Percentiles rank a stretch among this genome's conserved stretches.
These are phyloP conservation scores for Cucurbita moschata DNA, from an alignment of 306 rosid genomes.

Conservation along the genomic window DNA sequence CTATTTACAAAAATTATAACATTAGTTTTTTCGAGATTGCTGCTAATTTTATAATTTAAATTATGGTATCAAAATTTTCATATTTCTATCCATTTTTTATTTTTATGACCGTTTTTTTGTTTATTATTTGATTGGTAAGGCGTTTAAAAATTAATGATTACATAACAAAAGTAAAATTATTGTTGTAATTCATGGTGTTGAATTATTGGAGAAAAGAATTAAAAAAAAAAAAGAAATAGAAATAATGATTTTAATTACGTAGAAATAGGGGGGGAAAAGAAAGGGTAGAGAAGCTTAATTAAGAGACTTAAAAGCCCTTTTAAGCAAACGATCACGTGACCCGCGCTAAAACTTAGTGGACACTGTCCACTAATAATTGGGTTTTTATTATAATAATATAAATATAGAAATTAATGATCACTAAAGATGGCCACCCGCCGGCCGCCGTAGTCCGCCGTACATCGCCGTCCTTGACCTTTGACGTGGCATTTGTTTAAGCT, in stretches of 20 bases:
- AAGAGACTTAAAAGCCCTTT: constrained; percentile 1
- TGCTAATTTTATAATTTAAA: background rate
- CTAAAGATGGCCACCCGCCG: constrained; percentile 1
- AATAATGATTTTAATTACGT: background rate
- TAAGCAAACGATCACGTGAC: constrained; percentile 20
- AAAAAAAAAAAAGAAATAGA: too few relatives aligned
- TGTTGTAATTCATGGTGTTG: background rate
- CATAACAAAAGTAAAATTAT: background rate
- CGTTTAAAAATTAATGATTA: background rate
- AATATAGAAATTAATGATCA: background rate
- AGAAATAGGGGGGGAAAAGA: background rate
- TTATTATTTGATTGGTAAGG: background rate
- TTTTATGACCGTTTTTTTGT: background rate
- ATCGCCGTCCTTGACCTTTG: constrained; percentile 11
- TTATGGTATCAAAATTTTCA: too few relatives aligned
- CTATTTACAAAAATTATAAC: background rate
- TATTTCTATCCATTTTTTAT: too few relatives aligned
- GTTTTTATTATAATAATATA: constrained; percentile 3
- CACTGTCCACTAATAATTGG: constrained; percentile 26
- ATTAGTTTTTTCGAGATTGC: background rate
- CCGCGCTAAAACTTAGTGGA: constrained; percentile 27
- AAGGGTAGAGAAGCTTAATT: background rate
- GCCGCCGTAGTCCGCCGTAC: constrained; percentile 37
- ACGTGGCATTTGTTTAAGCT: background rate
- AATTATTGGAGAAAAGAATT: background rate